These are phyloP conservation scores for Curvularia spicifera DNA, from an alignment of 2,329 filamentous ascomycete species.

Conservation along the genomic window DNA sequence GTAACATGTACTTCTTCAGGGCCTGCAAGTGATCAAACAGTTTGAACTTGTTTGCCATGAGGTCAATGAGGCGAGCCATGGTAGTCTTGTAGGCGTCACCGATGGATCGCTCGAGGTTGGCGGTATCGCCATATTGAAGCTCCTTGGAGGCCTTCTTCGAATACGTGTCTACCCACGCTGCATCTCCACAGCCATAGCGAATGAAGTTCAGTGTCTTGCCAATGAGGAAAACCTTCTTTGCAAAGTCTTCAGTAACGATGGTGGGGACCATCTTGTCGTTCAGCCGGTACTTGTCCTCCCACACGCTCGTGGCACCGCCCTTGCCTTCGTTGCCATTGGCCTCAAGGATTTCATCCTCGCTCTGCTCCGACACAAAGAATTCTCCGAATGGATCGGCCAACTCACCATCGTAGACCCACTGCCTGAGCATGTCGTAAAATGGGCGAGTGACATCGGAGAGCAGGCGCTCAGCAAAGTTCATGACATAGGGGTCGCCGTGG, in stretches of 20 bases:
- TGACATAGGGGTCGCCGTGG: slow-evolving; percentile 93
- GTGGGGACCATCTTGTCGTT: slow-evolving; percentile 86
- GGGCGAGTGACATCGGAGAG: slow-evolving; percentile 86
- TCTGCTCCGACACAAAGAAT: slow-evolving; percentile 91
- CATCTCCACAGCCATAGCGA: slow-evolving; percentile 90
- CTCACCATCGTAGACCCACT: slow-evolving; percentile 99
- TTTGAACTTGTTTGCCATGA: slow-evolving; percentile 96
- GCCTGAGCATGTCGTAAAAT: slow-evolving; percentile 93
- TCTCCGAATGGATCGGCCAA: slow-evolving; percentile 94
- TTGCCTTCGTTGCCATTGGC: slow-evolving; percentile 50
- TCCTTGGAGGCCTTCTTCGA: slow-evolving; percentile 92
- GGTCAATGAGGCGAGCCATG: slow-evolving; percentile 89
- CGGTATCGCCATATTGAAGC: slow-evolving; percentile 89
- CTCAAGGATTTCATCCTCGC: slow-evolving; percentile 57
- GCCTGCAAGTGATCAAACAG: slow-evolving; percentile 91
- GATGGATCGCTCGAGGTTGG: slow-evolving; percentile 88
- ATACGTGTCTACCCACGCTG: slow-evolving; percentile 93
- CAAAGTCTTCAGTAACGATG: slow-evolving; percentile 92
- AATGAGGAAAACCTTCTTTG: slow-evolving; percentile 95
- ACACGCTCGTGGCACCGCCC: slow-evolving; percentile 81
- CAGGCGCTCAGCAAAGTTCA: slow-evolving; percentile 88
- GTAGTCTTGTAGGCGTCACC: slow-evolving; percentile 98
- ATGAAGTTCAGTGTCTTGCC: slow-evolving; percentile 99
- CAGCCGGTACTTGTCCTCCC: slow-evolving; percentile 96
- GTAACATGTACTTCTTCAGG: slow-evolving; percentile 90